Conservation (phyloP, 108 stramenopile species). For the Cylindrotheca closterium region DNA sequence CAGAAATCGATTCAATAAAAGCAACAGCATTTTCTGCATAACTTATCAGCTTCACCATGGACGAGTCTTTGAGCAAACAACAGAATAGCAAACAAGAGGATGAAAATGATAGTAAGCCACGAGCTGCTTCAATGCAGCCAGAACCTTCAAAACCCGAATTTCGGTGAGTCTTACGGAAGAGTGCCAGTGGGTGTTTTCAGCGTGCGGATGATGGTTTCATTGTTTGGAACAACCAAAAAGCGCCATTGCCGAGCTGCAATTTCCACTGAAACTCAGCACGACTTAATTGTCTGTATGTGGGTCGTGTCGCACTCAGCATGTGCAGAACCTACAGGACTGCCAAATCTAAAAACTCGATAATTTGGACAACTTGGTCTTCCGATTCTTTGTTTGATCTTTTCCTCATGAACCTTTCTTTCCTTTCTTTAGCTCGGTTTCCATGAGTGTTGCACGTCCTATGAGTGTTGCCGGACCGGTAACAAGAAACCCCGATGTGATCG, state of each 20-base stretch:
- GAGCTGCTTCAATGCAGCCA: background rate
- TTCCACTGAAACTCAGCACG: background rate
- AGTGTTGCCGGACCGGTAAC: conserved; percentile 23
- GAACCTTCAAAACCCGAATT: background rate
- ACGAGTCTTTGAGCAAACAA: background rate
- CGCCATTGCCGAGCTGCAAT: too few species aligned
- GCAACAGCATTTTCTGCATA: too few species aligned
- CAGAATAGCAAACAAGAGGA: background rate
- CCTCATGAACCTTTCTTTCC: background rate
- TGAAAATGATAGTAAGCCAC: background rate
- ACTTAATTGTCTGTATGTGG: background rate
- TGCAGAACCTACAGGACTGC: background rate
- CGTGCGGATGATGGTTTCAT: too few species aligned
- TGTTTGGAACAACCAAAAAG: too few species aligned
- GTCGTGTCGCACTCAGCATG: background rate
- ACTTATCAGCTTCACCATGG: too few species aligned
- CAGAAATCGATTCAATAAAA: too few species aligned
- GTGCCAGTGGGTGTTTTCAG: background rate
- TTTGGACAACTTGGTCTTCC: background rate
- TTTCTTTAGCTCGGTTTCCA: background rate
- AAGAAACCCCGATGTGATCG: conserved; percentile 33
- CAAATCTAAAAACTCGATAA: too few species aligned
- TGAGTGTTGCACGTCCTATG: conserved; percentile 16
- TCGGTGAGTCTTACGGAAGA: background rate
- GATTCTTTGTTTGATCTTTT: background rate